These are phyloP conservation scores for Plectranthus barbatus DNA, from an alignment of 257 asterid species.

Conservation along the genomic window DNA sequence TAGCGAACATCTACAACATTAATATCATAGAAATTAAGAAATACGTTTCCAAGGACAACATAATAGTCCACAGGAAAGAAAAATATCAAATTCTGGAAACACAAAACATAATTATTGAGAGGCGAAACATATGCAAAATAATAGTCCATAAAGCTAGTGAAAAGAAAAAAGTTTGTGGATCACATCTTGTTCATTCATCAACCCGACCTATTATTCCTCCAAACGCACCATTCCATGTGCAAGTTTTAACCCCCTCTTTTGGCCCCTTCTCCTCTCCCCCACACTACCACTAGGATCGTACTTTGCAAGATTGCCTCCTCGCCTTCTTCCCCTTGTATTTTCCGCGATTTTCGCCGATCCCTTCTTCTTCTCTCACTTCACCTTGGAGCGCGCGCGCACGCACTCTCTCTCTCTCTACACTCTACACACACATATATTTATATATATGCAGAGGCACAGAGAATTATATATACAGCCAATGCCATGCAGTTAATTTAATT, in stretches of 20 bases:
- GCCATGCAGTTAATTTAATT: not conserved
- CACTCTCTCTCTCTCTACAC: not conserved
- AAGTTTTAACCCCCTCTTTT: slow-evolving; percentile 35
- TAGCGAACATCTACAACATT: no score
- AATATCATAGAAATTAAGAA: not conserved
- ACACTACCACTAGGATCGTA: slow-evolving; percentile 14
- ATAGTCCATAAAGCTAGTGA: no score
- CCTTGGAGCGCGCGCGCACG: no score
- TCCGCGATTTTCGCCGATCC: slow-evolving; percentile 33
- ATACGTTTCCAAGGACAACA: slow-evolving; percentile 10
- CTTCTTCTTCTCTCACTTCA: not conserved
- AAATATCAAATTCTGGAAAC: not conserved
- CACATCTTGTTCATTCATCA: slow-evolving; percentile 16
- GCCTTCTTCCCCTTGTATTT: slow-evolving; percentile 45
- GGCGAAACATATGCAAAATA: not conserved
- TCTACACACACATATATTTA: not conserved
- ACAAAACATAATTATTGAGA: slow-evolving; percentile 1
- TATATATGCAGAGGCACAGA: no score
- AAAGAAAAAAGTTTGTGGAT: not conserved
- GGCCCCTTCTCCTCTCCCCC: slow-evolving; percentile 24
- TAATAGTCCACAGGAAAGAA: not conserved
- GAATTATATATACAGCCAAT: no score
- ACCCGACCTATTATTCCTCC: slow-evolving; percentile 54
- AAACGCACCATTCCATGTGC: slow-evolving; percentile 65
- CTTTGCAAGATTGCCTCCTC: slow-evolving; percentile 35